Evolutionary conservation across 352 stramenopile species (phyloP), one percentile per base, ranked within the genome.

Genomic region (Thalassiosira livingstoniorum): DNA sequence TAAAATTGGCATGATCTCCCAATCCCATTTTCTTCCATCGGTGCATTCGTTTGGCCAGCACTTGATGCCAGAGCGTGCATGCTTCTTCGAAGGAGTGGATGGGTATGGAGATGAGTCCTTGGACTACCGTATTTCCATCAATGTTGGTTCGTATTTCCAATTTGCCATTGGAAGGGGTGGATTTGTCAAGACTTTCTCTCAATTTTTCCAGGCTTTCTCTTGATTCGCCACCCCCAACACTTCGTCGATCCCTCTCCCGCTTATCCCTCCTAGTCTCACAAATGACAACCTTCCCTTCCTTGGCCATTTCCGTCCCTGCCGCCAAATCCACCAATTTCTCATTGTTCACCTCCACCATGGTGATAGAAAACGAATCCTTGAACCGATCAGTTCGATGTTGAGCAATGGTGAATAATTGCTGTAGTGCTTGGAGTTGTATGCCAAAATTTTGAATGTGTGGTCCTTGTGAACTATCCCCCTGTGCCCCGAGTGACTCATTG

Each of bases 261-360:
- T 51, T 58, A 7, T 76, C 73, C 73, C 73, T 65, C 75, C 57
- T 29, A 45, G 76, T 80, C 45, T 91, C 78, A 45, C 66, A 82
- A 53, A 82, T 64, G 11, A 87, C 58, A 23, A 91, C 55, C 68
- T 85, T 23, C 29, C 91, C 89, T 63, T 74, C 45, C 57, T 96
- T 85, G 51, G 88, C 90, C 67, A 82, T 65, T 1, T 68, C 54
- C 21, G 87, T 93, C 3, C 88, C 88, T 0, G 95, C 92, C 4
- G 98, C 76, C 39, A 98, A 88, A 91, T 99, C 97, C 45, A 95
- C 92, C 47, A 99, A 95, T 73, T 97, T 95, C 78, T 99, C 97
- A 78, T 99, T 98, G 88, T 98, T 98, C 34, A 99, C 98, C 88
- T 99, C 97, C 72, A 99, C 94, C 69, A 99, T 94, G 27, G 69